Percentiles rank a stretch among this genome's conserved stretches.
Conservation (phyloP, 768 basidiomycete species). For the Cystoderma amianthinum region DNA sequence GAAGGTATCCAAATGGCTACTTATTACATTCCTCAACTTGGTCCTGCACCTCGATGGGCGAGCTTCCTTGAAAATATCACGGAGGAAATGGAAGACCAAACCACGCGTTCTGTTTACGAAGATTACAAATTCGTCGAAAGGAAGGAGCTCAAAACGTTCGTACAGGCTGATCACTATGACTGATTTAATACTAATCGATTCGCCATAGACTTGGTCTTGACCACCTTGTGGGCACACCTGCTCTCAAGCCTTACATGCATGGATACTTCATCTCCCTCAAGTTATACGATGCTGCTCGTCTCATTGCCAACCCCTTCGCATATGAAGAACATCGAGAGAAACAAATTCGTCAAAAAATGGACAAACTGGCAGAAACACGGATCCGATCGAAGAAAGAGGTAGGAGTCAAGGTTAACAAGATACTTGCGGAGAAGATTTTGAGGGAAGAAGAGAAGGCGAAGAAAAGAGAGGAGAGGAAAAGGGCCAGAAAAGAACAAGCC, state of each 20-base stretch:
- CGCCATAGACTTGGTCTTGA: slow-evolving; percentile 78
- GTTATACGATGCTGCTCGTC: slow-evolving; percentile 90
- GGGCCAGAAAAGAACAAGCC: slow-evolving; percentile 30
- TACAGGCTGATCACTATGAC: slow-evolving; percentile 1
- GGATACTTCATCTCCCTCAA: slow-evolving; percentile 97
- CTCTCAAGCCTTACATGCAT: slow-evolving; percentile 99
- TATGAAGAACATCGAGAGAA: slow-evolving; percentile 93
- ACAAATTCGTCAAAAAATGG: slow-evolving; percentile 81
- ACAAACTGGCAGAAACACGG: slow-evolving; percentile 87
- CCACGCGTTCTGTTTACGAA: slow-evolving; percentile 74
- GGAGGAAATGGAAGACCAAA: slow-evolving; percentile 95
- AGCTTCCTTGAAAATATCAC: slow-evolving; percentile 98
- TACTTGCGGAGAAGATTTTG: slow-evolving; percentile 79
- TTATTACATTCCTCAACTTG: slow-evolving; percentile 93
- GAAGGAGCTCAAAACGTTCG: slow-evolving; percentile 73
- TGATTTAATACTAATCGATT: slow-evolving; percentile 2
- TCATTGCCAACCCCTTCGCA: slow-evolving; percentile 94
- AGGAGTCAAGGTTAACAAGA: slow-evolving; percentile 69
- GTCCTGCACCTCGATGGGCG: slow-evolving; percentile 95
- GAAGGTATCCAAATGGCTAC: slow-evolving; percentile 95
- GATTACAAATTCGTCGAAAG: slow-evolving; percentile 97
- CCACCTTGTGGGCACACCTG: slow-evolving; percentile 89
- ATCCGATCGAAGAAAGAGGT: slow-evolving; percentile 77
- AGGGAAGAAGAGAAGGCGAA: slow-evolving; percentile 55
- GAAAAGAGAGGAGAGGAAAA: slow-evolving; percentile 51